Evolutionary conservation across 2,329 filamentous ascomycete genomes (phyloP), one percentile per base, ranked within the genome.

Genomic region (Seiridium unicorne): DNA sequence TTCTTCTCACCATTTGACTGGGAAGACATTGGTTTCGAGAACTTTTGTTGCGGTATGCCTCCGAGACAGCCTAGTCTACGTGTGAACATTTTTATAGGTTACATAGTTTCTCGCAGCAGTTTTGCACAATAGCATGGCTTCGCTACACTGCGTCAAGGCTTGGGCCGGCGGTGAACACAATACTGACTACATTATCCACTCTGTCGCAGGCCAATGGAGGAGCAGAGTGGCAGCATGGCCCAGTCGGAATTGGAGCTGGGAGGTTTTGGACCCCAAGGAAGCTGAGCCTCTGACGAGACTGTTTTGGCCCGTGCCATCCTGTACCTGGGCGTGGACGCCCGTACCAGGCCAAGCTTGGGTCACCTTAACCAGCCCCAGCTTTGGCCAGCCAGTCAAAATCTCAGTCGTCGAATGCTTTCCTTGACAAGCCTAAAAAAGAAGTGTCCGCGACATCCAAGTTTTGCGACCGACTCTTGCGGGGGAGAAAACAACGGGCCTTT

Each of bases 381-480:
- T 40, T 32, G 9, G 34, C 18, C 49, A 53, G 38, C 32, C 11
- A 35, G 35, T 7, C 34, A 32, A n/a, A 35, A 18, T 53, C 49
- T 35, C 11, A 53, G 18, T 49, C n/a, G 31, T 32, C n/a, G 9
- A 5, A 18, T 38, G 49, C 49, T n/a, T 53, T 53, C n/a, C 32
- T 34, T 10, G 13, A 32, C 11, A 32, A 9, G 6, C 35, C 32
- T 32, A 51, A 51, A 32, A 53, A 38, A 35, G 38, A 53, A 38
- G 49, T 35, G 49, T 34, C 49, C 49, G 40, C 18, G 13, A 48
- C 54, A 18, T n/a, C 54, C 6, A 36, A 57, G 42, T 57, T 57
- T 57, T 57, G 54, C 54, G 44, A 44, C 54, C 53, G 49, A 36
- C 34, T 36, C 36, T 32, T 31, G 40, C n/a, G 54, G 44, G 44